A percentile compares a stretch with the other conserved stretches of the same genome.
These are phyloP conservation scores for Sugiyamaella grinbergsii DNA, from an alignment of 1,139 yeast genomes.

Conservation along the genomic window DNA sequence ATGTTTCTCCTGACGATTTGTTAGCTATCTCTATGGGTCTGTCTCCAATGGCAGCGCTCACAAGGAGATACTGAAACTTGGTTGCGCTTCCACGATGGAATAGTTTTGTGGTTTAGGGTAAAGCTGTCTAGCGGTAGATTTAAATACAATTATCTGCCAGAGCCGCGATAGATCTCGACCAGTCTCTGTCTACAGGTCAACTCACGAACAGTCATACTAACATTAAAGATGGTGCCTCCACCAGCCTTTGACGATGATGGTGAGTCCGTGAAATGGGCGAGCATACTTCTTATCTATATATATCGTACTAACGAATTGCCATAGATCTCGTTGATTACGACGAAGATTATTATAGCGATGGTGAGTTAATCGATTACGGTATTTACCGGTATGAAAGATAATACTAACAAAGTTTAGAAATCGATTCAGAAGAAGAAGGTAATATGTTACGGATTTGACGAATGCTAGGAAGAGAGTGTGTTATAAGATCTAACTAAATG, in stretches of 20 bases:
- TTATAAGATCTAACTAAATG: conserved; percentile 1
- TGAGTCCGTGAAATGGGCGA: conserved; percentile 15
- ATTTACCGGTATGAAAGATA: too few species aligned
- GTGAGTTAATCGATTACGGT: conserved; percentile 9
- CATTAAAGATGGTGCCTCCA: conserved; percentile 3
- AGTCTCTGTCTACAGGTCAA: neutral
- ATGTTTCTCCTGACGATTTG: too few species aligned
- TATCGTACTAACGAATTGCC: neutral
- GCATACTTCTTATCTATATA: neutral
- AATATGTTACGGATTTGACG: too few species aligned
- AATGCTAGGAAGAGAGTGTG: too few species aligned
- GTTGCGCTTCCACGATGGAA: too few species aligned
- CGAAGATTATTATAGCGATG: conserved; percentile 24
- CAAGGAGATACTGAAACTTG: too few species aligned
- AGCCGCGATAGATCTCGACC: neutral
- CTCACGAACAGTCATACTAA: neutral
- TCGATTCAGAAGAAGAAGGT: conserved; percentile 33
- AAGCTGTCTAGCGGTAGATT: too few species aligned
- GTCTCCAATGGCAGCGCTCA: too few species aligned
- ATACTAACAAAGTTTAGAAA: conserved; percentile 21
- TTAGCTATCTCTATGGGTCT: too few species aligned
- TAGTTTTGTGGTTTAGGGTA: neutral
- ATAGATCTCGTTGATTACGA: conserved; percentile 29
- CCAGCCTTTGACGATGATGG: conserved; percentile 28
- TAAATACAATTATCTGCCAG: too few species aligned